Evolutionary conservation across 106 monocot genomes (phyloP).

Genomic region (Acanthochlamys bracteata): DNA sequence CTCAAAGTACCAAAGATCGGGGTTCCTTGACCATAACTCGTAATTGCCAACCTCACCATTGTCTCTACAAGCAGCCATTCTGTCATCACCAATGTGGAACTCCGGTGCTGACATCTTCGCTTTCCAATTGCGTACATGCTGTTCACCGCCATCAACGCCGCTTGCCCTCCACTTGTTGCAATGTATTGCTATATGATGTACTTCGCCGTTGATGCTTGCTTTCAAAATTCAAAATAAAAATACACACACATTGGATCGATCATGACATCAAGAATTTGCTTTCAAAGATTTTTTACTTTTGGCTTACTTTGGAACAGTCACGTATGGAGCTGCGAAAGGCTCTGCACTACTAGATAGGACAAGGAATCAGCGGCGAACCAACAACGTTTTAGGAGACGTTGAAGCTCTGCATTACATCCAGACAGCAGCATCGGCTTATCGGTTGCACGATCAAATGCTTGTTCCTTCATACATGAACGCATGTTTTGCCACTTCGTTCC

Average conservation of each 20-base stretch:
- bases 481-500: conserved; percentile 25
- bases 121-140: conserved; percentile 76
- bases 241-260: not conserved
- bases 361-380: conserved; percentile 78
- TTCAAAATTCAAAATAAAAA: no score
- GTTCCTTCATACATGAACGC: conserved; percentile 55
- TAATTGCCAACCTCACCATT: conserved; percentile 56
- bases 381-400: conserved; percentile 77
- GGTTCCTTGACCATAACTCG: conserved; percentile 60
- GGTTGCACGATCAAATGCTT: conserved; percentile 33
- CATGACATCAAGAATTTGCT: not conserved
- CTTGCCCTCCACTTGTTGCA: conserved; percentile 72
- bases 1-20: conserved; percentile 69
- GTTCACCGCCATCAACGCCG: conserved; percentile 41
- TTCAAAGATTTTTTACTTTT: not conserved
- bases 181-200: conserved; percentile 84
- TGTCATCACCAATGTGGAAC: conserved; percentile 59
- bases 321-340: conserved; percentile 61
- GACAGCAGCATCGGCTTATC: conserved; percentile 14
- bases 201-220: conserved; percentile 80
- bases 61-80: conserved; percentile 13
- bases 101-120: conserved; percentile 67
- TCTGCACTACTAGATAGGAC: conserved; percentile 52
- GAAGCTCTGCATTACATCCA: conserved; percentile 55
- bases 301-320: conserved; percentile 73